Percentiles rank a stretch among this genome's conserved stretches.
phyloP scores from a whole-genome alignment of 805 yeast genomes.

The Candida railenensis region DNA sequence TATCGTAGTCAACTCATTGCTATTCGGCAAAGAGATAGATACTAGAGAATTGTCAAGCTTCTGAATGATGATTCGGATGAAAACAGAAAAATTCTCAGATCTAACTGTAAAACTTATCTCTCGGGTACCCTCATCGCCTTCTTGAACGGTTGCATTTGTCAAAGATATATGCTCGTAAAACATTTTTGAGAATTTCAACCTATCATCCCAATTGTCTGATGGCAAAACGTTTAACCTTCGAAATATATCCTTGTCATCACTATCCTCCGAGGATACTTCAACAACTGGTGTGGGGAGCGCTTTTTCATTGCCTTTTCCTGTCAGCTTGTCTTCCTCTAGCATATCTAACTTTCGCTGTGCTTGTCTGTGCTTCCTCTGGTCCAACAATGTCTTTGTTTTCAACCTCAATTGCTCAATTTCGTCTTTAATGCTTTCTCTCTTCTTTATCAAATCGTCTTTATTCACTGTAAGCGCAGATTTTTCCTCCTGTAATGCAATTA shows the following conservation, averaged over 20 bases:
- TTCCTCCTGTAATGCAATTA: constrained; percentile 13
- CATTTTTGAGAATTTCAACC: constrained; percentile 22
- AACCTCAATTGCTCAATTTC: constrained; percentile 16
- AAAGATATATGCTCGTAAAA: constrained; percentile 27
- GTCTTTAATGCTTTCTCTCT: constrained; percentile 14
- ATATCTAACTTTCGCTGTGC: constrained; percentile 9
- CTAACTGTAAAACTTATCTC: neutral
- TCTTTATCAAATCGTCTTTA: constrained; percentile 17
- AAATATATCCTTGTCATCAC: constrained; percentile 19
- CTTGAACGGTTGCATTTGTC: neutral
- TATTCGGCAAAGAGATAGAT: constrained; percentile 6
- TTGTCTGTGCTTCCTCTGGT: constrained; percentile 14
- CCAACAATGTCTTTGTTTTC: constrained; percentile 12
- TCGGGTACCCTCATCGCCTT: neutral
- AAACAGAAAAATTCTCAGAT: neutral
- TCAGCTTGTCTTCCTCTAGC: constrained; percentile 1
- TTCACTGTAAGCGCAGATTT: constrained; percentile 14
- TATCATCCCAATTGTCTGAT: constrained; percentile 28
- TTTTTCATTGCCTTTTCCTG: constrained; percentile 2
- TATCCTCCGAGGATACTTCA: constrained; percentile 12
- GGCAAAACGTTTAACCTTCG: constrained; percentile 34
- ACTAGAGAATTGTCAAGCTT: constrained; percentile 10
- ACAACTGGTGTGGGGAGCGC: neutral
- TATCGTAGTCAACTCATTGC: constrained; percentile 10
- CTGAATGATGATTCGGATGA: neutral